phyloP scores from a whole-genome alignment of 225 moss, liverwort and hornwort genomes.

The Climacium dendroides region DNA sequence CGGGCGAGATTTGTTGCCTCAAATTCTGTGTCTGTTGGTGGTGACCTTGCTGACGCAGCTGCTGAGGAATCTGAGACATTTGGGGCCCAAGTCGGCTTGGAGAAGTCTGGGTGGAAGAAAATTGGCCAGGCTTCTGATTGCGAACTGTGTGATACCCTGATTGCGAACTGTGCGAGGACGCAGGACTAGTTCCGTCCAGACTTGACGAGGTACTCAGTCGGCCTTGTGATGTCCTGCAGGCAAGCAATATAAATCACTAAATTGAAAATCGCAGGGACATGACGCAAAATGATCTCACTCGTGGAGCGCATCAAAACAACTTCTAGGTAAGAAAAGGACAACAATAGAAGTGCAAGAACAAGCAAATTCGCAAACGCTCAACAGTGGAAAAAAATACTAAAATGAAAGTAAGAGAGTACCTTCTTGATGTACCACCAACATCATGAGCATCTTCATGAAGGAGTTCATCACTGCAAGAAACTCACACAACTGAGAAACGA shows the following conservation, averaged over 20 bases:
- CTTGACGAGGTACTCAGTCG: slow-evolving; percentile 24
- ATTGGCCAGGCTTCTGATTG: slow-evolving; percentile 23
- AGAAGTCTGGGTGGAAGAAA: slow-evolving; percentile 28
- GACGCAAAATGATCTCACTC: background rate
- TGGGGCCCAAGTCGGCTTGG: slow-evolving; percentile 45
- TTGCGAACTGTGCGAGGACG: slow-evolving; percentile 36
- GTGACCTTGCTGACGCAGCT: slow-evolving; percentile 28
- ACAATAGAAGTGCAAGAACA: background rate
- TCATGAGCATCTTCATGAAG: slow-evolving; percentile 32
- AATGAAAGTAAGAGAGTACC: background rate
- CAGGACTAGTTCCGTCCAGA: slow-evolving; percentile 28
- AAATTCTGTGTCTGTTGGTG: slow-evolving; percentile 10
- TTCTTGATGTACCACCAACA: slow-evolving; percentile 7
- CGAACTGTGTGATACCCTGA: slow-evolving; percentile 6
- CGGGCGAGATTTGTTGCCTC: slow-evolving; percentile 20
- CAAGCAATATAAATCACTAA: background rate
- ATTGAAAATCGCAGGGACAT: background rate
- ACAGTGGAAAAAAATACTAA: background rate
- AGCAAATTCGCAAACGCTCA: background rate
- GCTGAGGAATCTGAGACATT: slow-evolving; percentile 14
- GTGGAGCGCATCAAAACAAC: background rate
- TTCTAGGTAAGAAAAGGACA: background rate
- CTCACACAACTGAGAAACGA: background rate
- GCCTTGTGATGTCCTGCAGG: slow-evolving; percentile 29
- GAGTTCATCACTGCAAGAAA: slow-evolving; percentile 22